Base-by-base conservation (phyloP, 1,284 basidiomycete genomes). In the Tilletia horrida region DNA sequence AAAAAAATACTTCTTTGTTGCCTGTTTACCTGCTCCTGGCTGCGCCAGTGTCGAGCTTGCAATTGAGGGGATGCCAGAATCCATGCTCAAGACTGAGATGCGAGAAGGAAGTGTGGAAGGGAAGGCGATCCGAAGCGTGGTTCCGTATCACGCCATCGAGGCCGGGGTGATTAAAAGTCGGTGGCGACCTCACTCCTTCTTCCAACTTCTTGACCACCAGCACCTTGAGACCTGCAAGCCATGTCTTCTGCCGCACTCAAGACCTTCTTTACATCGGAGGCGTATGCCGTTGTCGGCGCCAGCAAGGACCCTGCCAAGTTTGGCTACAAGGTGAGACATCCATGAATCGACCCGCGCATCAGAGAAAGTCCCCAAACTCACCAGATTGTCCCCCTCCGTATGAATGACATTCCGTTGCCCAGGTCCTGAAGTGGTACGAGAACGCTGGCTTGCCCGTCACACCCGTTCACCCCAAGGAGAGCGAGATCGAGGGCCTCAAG, bases 361-460 rank as follows among this genome's bases (percentile, higher is more conserved):
- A n/a, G n/a, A n/a, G n/a, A n/a, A n/a, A n/a, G n/a, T n/a, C n/a
- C n/a, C n/a, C n/a, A n/a, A n/a, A n/a, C n/a, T n/a, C n/a, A n/a
- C n/a, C n/a, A n/a, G n/a, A n/a, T n/a, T n/a, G n/a, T n/a, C n/a
- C n/a, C n/a, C n/a, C n/a, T n/a, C n/a, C n/a, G n/a, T n/a, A n/a
- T n/a, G n/a, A n/a, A 40, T 40, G 35, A 11, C 35, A 35, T 43
- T 27, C 18, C 66, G 6, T 44, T 27, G 2, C 13, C 25, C 67
- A 76, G 75, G 76, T 78, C 11, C 63, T 81, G 8, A 75, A 74
- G 35, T 81, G 78, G 79, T 80, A 81, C 57, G 71, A 76, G 35
- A 63, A 70, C 8, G 65, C 73, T 45, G 55, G 70, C 18, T 62
- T 80, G 55, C 67, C 74, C 3, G 71, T 72, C 2, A 77, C 76